Evolutionary conservation across 352 stramenopile species (phyloP).

Genomic region (Globisporangium uncinulatum): DNA sequence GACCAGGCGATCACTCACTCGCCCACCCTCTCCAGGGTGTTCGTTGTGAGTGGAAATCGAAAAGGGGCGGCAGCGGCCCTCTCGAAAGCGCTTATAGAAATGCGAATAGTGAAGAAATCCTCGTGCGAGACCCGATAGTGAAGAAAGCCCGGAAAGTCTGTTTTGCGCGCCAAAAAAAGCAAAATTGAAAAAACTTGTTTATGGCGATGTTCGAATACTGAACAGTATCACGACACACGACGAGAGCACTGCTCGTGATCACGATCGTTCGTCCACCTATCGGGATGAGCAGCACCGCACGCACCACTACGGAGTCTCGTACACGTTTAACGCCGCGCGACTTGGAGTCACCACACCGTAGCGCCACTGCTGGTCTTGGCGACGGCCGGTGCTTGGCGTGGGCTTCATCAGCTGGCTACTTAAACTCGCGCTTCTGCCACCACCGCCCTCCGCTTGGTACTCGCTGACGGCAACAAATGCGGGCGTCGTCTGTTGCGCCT

Average conservation of each 20-base stretch:
- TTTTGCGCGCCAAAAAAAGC: too few species aligned
- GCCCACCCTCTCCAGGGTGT: not conserved
- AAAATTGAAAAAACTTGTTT: too few species aligned
- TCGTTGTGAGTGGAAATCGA: too few species aligned
- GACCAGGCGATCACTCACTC: slow-evolving; percentile 2
- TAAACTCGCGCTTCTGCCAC: not conserved
- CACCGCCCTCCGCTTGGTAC: not conserved
- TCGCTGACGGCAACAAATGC: not conserved
- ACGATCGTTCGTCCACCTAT: not conserved
- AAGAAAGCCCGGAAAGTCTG: too few species aligned
- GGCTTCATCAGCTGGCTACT: slow-evolving; percentile 1
- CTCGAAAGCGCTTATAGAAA: too few species aligned
- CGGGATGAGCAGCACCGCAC: not conserved
- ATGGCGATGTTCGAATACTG: too few species aligned
- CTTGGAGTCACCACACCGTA: not conserved
- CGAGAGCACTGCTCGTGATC: not conserved
- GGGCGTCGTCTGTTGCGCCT: slow-evolving; percentile 14
- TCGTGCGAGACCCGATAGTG: too few species aligned
- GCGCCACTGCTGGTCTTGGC: slow-evolving; percentile 2
- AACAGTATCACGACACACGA: too few species aligned
- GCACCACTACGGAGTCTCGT: slow-evolving; percentile 2
- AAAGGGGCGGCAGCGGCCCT: too few species aligned
- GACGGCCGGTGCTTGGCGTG: slow-evolving; percentile 5
- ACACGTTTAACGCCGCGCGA: slow-evolving; percentile 5
- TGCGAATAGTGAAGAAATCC: too few species aligned